phyloP scores from a whole-genome alignment of 2,329 filamentous ascomycete species.

The Pseudogymnoascus sp. region DNA sequence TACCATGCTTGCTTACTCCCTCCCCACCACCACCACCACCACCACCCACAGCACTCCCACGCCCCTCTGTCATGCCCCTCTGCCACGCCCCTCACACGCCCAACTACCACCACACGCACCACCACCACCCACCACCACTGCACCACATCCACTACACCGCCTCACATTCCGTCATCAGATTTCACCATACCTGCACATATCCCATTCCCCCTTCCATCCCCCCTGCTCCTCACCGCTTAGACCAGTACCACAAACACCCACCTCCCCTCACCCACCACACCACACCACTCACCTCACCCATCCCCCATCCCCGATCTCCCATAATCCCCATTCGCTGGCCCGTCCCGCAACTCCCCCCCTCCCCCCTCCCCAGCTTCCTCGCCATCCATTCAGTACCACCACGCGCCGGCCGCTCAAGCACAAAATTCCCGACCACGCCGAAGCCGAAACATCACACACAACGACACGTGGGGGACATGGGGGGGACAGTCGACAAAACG shows the following conservation, averaged over 20 bases:
- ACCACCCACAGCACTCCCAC: neutral
- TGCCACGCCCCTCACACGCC: neutral
- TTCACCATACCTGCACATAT: neutral
- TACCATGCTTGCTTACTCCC: neutral
- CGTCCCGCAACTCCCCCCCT: neutral
- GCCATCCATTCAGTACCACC: neutral
- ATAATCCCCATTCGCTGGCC: neutral
- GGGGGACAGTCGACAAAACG: neutral
- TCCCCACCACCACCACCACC: neutral
- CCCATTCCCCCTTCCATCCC: neutral
- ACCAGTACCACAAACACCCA: neutral
- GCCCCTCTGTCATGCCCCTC: neutral
- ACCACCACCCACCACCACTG: neutral
- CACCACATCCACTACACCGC: neutral
- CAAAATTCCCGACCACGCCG: neutral
- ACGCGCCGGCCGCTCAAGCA: neutral
- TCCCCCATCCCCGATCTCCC: neutral
- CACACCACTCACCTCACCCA: neutral
- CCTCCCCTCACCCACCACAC: neutral
- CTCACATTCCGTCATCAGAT: neutral
- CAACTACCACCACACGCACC: no score
- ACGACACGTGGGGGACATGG: neutral
- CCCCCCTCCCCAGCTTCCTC: neutral
- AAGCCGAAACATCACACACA: neutral
- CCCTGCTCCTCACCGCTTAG: neutral